phyloP scores from a whole-genome alignment of 2,329 filamentous ascomycete genomes.

The Teratosphaeria destructans region DNA sequence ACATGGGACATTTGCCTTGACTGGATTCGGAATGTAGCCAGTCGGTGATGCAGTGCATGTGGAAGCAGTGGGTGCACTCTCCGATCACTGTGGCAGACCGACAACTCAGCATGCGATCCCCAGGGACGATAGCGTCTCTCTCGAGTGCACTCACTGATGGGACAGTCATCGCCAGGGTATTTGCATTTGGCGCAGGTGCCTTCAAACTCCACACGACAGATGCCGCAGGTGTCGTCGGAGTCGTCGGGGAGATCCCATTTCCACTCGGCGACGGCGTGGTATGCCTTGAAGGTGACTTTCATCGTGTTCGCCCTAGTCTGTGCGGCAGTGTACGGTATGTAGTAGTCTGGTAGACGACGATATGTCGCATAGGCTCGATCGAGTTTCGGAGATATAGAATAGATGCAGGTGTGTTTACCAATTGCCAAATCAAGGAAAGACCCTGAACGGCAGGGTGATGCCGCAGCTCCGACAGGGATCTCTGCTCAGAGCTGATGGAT shows the following conservation, averaged over 20 bases:
- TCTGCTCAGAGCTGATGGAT: not conserved
- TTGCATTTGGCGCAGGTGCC: conserved; percentile 97
- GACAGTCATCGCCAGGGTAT: conserved; percentile 93
- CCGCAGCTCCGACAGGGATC: not conserved
- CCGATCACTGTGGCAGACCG: conserved; percentile 59
- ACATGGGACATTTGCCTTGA: conserved; percentile 95
- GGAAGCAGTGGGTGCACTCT: conserved; percentile 94
- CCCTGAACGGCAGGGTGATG: not conserved
- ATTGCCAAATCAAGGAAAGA: not conserved
- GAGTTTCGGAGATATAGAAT: not conserved
- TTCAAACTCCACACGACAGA: conserved; percentile 96
- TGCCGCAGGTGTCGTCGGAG: conserved; percentile 75
- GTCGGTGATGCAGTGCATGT: conserved; percentile 94
- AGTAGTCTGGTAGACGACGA: not conserved
- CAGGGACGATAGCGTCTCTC: not conserved
- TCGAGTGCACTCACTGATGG: conserved; percentile 57
- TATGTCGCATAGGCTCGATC: not conserved
- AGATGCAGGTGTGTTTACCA: not conserved
- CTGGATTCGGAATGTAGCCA: conserved; percentile 95
- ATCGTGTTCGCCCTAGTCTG: conserved; percentile 38
- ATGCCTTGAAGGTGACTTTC: conserved; percentile 91
- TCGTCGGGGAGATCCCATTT: conserved; percentile 95
- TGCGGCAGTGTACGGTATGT: not conserved
- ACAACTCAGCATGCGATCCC: not conserved
- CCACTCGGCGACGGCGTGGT: conserved; percentile 93